phyloP scores from a whole-genome alignment of 371 early-diverging fungal genomes.

The Mortierella sp. region DNA sequence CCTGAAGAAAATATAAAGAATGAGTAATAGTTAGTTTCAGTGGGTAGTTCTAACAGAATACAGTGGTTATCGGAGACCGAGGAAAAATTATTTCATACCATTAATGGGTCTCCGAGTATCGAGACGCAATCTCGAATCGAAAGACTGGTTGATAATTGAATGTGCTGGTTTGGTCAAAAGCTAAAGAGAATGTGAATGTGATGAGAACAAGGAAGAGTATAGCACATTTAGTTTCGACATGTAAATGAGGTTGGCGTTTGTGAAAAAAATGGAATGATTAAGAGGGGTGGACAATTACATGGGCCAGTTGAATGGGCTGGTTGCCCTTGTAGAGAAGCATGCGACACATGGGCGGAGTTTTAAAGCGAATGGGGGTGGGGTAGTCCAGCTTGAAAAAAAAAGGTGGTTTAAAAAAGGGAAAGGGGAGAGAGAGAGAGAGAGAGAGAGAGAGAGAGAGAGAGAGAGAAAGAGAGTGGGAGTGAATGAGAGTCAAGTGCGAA shows the following conservation, averaged over 20 bases:
- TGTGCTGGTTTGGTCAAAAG: slow-evolving; percentile 64
- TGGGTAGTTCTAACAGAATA: not conserved
- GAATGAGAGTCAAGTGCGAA: too few relatives aligned
- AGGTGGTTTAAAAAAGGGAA: not conserved
- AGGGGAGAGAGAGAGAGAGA: not conserved
- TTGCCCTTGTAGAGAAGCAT: slow-evolving; percentile 83
- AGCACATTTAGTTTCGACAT: not conserved
- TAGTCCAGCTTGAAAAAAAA: slow-evolving; percentile 42
- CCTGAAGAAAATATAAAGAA: slow-evolving; percentile 57
- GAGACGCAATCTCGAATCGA: slow-evolving; percentile 80
- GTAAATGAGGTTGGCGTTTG: not conserved
- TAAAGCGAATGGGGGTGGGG: slow-evolving; percentile 32
- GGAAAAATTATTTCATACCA: slow-evolving; percentile 60
- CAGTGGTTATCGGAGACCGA: not conserved
- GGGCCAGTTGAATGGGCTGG: slow-evolving; percentile 79
- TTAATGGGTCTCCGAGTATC: slow-evolving; percentile 79
- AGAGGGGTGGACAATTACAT: slow-evolving; percentile 57
- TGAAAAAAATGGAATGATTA: not conserved
- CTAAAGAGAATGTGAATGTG: slow-evolving; percentile 17
- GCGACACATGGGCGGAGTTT: slow-evolving; percentile 75
- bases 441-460: not conserved
- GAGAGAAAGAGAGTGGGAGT: not conserved
- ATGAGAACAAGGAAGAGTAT: not conserved
- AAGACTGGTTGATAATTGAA: slow-evolving; percentile 88
- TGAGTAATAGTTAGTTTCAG: not conserved